A percentile compares a stretch with the other conserved stretches of the same genome.
These are phyloP conservation scores for Xylariaceae sp. DNA, from an alignment of 2,329 filamentous ascomycete species.

Conservation along the genomic window DNA sequence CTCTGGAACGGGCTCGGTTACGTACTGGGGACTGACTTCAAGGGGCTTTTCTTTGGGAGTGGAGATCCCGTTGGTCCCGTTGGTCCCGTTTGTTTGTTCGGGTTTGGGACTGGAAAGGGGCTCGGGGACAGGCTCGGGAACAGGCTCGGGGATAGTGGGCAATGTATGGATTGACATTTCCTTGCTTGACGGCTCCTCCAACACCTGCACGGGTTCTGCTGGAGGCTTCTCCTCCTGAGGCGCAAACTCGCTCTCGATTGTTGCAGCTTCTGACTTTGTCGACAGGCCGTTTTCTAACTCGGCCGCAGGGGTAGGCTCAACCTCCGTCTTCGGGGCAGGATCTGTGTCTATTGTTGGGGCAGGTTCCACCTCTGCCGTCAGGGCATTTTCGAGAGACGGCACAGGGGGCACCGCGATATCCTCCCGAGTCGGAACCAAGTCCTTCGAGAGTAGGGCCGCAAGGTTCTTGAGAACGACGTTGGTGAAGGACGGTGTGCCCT, in stretches of 20 bases:
- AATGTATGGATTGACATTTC: background rate
- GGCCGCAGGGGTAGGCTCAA: background rate
- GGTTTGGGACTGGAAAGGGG: background rate
- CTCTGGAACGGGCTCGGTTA: background rate
- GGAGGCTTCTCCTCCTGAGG: background rate
- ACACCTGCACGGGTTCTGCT: background rate
- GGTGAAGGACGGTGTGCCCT: constrained; percentile 13
- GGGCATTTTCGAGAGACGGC: background rate
- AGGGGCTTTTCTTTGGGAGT: background rate
- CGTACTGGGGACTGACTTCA: background rate
- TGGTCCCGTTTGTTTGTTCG: background rate
- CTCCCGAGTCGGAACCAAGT: background rate
- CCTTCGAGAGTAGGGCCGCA: constrained; percentile 11
- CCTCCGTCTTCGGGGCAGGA: background rate
- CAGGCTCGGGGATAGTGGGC: background rate
- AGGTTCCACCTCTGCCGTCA: background rate
- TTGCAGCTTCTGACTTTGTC: too few relatives aligned
- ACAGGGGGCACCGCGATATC: background rate
- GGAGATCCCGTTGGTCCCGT: background rate
- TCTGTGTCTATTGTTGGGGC: background rate
- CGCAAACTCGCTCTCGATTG: background rate
- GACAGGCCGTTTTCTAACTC: too few relatives aligned
- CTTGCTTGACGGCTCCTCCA: background rate
- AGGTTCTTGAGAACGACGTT: constrained; percentile 17
- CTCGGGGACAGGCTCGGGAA: background rate